Evolutionary conservation across 2,329 filamentous ascomycete genomes (phyloP).

Genomic region (Hypoxylon rubiginosum): DNA sequence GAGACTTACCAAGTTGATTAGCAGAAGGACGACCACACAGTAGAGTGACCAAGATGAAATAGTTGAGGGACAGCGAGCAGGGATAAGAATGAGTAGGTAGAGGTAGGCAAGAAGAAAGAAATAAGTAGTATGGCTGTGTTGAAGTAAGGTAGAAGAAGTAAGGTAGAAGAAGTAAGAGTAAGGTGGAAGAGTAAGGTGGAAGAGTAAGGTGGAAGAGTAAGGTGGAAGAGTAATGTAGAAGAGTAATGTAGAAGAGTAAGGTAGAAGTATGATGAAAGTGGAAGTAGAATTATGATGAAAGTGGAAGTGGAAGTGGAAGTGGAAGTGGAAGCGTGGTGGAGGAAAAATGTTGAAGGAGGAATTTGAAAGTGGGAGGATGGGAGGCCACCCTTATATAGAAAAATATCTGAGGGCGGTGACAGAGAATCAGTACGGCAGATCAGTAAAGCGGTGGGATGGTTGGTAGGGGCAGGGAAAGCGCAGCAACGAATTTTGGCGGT

Average conservation of each 20-base stretch:
- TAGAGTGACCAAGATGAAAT: not conserved
- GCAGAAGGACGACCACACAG: not conserved
- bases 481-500: not conserved
- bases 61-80: too few relatives aligned
- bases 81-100: too few relatives aligned
- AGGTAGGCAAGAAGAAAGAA: not conserved
- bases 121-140: too few relatives aligned
- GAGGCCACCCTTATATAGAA: not conserved
- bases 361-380: not conserved
- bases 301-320: not conserved
- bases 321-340: not conserved
- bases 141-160: not conserved
- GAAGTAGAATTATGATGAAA: not conserved
- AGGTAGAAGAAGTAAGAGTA: not conserved
- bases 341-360: not conserved
- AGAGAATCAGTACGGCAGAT: not conserved
- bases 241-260: not conserved
- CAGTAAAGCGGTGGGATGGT: not conserved
- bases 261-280: not conserved
- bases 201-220: too few relatives aligned
- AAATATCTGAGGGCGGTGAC: not conserved
- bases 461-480: not conserved
- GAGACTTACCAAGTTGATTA: not conserved
- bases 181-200: not conserved
- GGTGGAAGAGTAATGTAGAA: not conserved